Evolutionary conservation across 257 asterid species (phyloP).

Genomic region (Pogostemon cablin): DNA sequence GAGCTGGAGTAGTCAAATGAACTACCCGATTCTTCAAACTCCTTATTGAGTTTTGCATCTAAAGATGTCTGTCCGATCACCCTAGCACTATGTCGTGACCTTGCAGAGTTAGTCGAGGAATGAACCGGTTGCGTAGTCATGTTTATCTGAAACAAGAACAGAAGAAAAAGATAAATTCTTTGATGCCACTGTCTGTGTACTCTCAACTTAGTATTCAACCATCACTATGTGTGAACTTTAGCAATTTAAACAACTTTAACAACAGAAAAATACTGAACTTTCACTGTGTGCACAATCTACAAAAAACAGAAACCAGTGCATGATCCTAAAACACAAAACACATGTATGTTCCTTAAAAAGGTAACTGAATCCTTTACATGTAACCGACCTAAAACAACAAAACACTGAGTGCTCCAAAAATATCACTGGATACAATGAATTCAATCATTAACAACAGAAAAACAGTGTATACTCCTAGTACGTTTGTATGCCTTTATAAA

Average conservation of each 20-base stretch:
- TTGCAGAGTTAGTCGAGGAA: slow-evolving; percentile 64
- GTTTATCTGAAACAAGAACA: slow-evolving; percentile 46
- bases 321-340: background rate
- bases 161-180: background rate
- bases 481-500: background rate
- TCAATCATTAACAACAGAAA: background rate
- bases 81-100: slow-evolving; percentile 75
- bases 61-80: slow-evolving; percentile 76
- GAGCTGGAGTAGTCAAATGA: slow-evolving; percentile 85
- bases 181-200: background rate
- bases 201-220: background rate
- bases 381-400: background rate
- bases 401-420: background rate
- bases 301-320: background rate
- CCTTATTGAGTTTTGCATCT: slow-evolving; percentile 82
- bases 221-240: background rate
- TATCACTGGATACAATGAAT: background rate
- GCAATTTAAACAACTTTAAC: background rate
- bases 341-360: background rate
- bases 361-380: background rate
- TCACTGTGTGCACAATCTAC: background rate
- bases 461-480: background rate
- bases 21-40: slow-evolving; percentile 81
- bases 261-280: background rate
- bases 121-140: slow-evolving; percentile 66